Conservation (phyloP, 2,329 filamentous ascomycete species). For the Rutstroemia sydowiana region DNA sequence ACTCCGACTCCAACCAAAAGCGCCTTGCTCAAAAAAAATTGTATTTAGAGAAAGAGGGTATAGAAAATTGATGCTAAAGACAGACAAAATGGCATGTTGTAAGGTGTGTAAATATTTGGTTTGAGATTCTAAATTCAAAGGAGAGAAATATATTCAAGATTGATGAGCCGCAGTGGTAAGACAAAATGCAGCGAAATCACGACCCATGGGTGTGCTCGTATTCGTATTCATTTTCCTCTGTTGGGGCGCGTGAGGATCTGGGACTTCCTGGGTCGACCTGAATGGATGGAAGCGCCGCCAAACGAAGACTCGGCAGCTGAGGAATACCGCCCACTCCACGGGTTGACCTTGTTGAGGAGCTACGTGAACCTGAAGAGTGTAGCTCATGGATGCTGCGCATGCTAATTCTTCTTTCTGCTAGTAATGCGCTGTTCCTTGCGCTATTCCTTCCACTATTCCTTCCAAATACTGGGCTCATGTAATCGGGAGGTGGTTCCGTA, state of each 20-base stretch:
- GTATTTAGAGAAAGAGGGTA: too few relatives aligned
- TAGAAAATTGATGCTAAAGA: too few relatives aligned
- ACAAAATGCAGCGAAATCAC: too few relatives aligned
- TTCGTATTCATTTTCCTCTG: conserved; percentile 1
- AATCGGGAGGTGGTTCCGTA: conserved; percentile 26
- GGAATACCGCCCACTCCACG: conserved; percentile 37
- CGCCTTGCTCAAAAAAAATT: too few relatives aligned
- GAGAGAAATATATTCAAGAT: too few relatives aligned
- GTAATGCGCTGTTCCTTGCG: neutral
- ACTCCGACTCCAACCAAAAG: too few relatives aligned
- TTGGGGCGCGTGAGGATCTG: neutral
- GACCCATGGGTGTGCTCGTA: too few relatives aligned
- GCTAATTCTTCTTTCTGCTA: conserved; percentile 15
- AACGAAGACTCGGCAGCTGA: conserved; percentile 45
- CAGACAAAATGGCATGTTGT: too few relatives aligned
- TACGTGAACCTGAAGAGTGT: neutral
- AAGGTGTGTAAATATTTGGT: too few relatives aligned
- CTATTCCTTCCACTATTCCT: conserved; percentile 13
- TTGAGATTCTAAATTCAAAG: too few relatives aligned
- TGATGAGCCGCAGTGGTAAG: too few relatives aligned
- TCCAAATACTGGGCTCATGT: conserved; percentile 20
- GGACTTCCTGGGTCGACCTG: conserved; percentile 41
- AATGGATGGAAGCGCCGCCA: conserved; percentile 47
- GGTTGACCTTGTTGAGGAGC: conserved; percentile 8
- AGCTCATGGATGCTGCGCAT: conserved; percentile 6